Base-by-base conservation (phyloP, 306 rosid species). In the Mimosa pudica region DNA sequence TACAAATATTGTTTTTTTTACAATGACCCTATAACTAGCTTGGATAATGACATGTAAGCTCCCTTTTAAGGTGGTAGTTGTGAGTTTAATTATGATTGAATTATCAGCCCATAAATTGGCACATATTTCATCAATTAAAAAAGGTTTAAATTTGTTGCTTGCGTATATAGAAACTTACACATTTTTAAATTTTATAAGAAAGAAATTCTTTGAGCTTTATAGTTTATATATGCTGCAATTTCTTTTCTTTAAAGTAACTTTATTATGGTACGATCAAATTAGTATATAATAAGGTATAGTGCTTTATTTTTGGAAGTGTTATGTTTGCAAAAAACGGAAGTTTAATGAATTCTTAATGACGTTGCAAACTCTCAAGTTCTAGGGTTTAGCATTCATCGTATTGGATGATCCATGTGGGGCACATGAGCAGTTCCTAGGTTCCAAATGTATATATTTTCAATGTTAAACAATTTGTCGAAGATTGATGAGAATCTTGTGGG, bases 321-420 rank as follows among this genome's bases (percentile, higher is more conserved):
- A 32, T 17, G 30, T 24, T 24, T 0, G 30, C 30, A 24, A 24
- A 24, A 24, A 24, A 24, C 30, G 30, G 30, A 24, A 24, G 30
- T 24, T 24, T 24, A 24, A 24, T 24, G 30, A 24, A 62, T 62
- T 32, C 44, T 60, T 8, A 18, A 24, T 60, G 36, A 60, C 65
- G 4, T 32, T 62, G n/a, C 6, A 3, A 32, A 62, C 68, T 32
- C 68, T 62, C 8, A 1, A 32, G 41, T 62, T 62, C 42, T 30
- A 62, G 9, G n/a, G n/a, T 62, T 30, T 14, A 62, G 68, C 68
- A 32, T 62, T 62, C 36, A 32, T 11, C 68, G 16, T 12, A 4
- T 35, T 62, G 42, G 68, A 62, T 62, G 42, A 62, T 62, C 68
- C 42, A 32, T 62, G 68, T 62, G 68, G 68, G 33, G 8, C 44